These are phyloP conservation scores for Triangularia setosa DNA, from an alignment of 2,329 filamentous ascomycete genomes.

Conservation along the genomic window DNA sequence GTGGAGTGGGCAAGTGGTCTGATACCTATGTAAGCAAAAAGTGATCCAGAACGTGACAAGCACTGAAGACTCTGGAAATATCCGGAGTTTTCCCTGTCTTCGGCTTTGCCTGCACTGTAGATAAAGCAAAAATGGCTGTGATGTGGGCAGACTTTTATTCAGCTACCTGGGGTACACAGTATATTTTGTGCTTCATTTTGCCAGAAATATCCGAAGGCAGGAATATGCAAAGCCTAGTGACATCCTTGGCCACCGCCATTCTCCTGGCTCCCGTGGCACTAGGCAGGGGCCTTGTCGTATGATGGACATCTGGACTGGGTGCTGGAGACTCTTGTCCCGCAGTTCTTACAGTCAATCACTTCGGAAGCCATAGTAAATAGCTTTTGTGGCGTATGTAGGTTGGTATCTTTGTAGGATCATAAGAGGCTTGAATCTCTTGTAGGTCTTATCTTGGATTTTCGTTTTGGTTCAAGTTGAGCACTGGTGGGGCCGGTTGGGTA, in stretches of 20 bases:
- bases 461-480: no score
- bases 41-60: background rate
- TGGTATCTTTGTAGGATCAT: background rate
- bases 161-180: background rate
- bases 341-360: background rate
- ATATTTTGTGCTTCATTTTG: background rate
- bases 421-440: no score
- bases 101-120: background rate
- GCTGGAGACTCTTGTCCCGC: background rate
- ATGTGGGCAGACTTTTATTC: background rate
- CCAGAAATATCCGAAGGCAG: background rate
- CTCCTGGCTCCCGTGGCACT: background rate
- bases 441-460: no score
- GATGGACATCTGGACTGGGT: background rate
- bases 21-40: background rate
- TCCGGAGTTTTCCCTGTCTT: background rate
- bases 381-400: background rate
- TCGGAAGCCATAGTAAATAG: background rate
- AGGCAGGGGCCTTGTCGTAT: background rate
- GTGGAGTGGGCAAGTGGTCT: no score
- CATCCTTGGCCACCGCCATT: background rate
- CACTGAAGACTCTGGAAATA: no score
- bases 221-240: background rate
- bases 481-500: no score
- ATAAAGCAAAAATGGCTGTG: background rate